Percentiles rank a stretch among this genome's conserved stretches.
These are phyloP conservation scores for Trichoderma pleuroti DNA, from an alignment of 2,329 filamentous ascomycete species.

Conservation along the genomic window DNA sequence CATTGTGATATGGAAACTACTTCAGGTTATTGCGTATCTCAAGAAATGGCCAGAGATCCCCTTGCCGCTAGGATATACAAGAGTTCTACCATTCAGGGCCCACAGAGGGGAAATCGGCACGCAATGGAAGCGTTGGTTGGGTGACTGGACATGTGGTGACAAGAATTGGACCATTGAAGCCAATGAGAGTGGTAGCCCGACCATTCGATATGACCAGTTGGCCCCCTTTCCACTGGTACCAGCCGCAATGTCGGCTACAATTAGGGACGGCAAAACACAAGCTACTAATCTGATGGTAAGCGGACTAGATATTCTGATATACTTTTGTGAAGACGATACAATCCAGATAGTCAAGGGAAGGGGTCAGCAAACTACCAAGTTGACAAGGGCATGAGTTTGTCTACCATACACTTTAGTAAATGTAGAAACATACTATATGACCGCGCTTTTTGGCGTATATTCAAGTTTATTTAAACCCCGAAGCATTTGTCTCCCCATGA, in stretches of 20 bases:
- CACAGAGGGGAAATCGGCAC: neutral
- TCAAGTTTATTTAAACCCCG: neutral
- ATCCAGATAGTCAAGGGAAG: neutral
- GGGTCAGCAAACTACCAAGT: neutral
- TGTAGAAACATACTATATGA: neutral
- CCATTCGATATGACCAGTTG: neutral
- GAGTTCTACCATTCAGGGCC: neutral
- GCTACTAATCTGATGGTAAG: neutral
- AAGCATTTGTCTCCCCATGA: no score
- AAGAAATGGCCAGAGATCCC: conserved; percentile 13
- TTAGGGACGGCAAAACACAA: neutral
- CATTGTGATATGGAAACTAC: neutral
- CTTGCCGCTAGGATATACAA: neutral
- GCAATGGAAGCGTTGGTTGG: neutral
- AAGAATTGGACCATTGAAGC: neutral
- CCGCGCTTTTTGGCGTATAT: no score
- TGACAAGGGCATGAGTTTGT: neutral
- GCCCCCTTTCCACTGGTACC: neutral
- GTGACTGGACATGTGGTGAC: neutral
- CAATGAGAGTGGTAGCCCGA: neutral
- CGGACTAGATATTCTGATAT: neutral
- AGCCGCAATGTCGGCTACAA: neutral
- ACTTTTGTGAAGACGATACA: neutral
- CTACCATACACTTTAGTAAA: neutral
- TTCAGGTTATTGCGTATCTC: conserved; percentile 1